Percentiles rank a stretch among this genome's conserved stretches.
Evolutionary conservation across 2,329 filamentous ascomycete species (phyloP).

Genomic region (Penicillium oxalicum): DNA sequence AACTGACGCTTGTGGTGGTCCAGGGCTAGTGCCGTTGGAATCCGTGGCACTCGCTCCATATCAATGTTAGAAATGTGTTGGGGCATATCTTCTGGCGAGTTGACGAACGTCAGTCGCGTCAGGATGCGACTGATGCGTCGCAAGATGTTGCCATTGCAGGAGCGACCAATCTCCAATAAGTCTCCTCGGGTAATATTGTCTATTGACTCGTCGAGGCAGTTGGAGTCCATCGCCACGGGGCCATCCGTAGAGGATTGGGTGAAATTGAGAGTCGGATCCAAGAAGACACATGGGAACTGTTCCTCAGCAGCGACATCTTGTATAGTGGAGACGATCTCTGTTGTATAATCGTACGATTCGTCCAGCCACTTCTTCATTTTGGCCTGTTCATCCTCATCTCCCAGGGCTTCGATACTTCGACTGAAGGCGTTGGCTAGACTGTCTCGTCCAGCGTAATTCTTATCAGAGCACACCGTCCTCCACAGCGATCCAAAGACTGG

Average conservation of each 20-base stretch:
- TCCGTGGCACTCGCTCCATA: constrained; percentile 24
- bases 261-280: not conserved
- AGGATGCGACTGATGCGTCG: constrained; percentile 45
- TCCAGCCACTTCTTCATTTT: constrained; percentile 40
- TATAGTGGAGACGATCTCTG: constrained; percentile 40
- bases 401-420: not conserved
- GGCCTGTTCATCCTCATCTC: constrained; percentile 13
- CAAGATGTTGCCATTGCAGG: constrained; percentile 46
- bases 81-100: constrained; percentile 39
- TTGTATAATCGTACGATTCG: constrained; percentile 47
- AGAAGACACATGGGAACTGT: not conserved
- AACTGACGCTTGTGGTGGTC: not conserved
- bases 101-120: constrained; percentile 43
- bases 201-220: constrained; percentile 17
- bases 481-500: not conserved
- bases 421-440: not conserved
- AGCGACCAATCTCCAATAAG: constrained; percentile 48
- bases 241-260: not conserved
- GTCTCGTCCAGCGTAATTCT: not conserved
- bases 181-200: constrained; percentile 41
- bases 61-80: constrained; percentile 38
- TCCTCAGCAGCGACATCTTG: constrained; percentile 29
- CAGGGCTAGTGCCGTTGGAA: not conserved
- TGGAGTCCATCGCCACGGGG: not conserved
- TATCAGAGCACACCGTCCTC: not conserved